A percentile compares a stretch with the other conserved stretches of the same genome.
These are phyloP conservation scores for Acidomyces sp. DNA, from an alignment of 495 filamentous ascomycete genomes.

Conservation along the genomic window DNA sequence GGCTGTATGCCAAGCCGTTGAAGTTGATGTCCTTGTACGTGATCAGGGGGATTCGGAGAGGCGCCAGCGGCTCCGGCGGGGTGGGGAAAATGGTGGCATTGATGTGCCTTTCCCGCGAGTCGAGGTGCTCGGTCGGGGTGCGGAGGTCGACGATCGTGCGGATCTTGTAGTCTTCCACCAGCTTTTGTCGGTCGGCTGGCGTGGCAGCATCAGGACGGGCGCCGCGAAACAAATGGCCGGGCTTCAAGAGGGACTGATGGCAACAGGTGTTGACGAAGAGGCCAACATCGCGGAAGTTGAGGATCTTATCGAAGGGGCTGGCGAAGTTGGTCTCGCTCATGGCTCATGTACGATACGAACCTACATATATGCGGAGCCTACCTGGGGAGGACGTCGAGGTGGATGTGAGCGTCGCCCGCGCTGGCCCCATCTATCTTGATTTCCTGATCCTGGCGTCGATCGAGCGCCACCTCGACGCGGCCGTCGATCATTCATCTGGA, in stretches of 20 bases:
- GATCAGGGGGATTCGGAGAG: slow-evolving; percentile 47
- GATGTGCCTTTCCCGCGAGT: slow-evolving; percentile 52
- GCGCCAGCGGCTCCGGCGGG: slow-evolving; percentile 22
- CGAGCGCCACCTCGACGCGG: too few relatives aligned
- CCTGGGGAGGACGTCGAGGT: too few relatives aligned
- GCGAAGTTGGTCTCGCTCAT: not conserved
- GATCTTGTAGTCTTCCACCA: slow-evolving; percentile 51
- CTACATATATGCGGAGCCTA: too few relatives aligned
- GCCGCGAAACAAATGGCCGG: slow-evolving; percentile 61
- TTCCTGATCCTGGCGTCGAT: too few relatives aligned
- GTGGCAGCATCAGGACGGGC: slow-evolving; percentile 63
- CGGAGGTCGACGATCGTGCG: slow-evolving; percentile 64
- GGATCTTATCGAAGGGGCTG: slow-evolving; percentile 17
- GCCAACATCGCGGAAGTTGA: slow-evolving; percentile 83
- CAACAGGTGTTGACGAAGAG: slow-evolving; percentile 50
- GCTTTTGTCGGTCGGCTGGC: slow-evolving; percentile 41
- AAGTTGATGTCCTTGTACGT: slow-evolving; percentile 51
- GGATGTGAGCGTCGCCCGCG: too few relatives aligned
- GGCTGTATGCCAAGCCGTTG: slow-evolving; percentile 58
- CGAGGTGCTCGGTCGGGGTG: slow-evolving; percentile 61
- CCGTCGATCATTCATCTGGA: too few relatives aligned
- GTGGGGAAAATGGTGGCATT: slow-evolving; percentile 25
- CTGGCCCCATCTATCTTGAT: too few relatives aligned
- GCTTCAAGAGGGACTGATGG: slow-evolving; percentile 42
- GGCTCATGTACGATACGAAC: too few relatives aligned